Conservation (phyloP, 2,329 filamentous ascomycete species). For the Talaromyces sp. region DNA sequence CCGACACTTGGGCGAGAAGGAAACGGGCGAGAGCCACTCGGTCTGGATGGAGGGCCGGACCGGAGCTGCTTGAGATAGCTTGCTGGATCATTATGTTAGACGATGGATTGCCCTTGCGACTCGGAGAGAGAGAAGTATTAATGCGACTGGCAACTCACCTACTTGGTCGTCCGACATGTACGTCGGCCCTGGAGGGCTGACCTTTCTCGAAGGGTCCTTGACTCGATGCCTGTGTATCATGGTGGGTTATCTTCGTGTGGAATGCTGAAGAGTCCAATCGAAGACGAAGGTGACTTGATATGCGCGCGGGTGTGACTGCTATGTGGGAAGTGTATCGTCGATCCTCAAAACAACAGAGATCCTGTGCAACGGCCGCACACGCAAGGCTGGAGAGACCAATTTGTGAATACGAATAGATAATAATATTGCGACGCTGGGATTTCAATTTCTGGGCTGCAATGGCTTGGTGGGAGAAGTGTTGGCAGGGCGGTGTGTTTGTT, state of each 20-base stretch:
- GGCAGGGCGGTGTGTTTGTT: not conserved
- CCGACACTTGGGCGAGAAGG: constrained; percentile 27
- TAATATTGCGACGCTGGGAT: not conserved
- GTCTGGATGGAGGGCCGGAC: constrained; percentile 51
- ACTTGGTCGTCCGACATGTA: constrained; percentile 44
- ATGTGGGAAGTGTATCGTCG: not conserved
- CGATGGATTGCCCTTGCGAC: not conserved
- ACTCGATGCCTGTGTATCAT: constrained; percentile 36
- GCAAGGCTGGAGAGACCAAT: not conserved
- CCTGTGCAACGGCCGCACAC: not conserved
- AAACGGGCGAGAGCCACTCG: constrained; percentile 56
- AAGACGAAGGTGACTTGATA: not conserved
- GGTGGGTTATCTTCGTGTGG: not conserved
- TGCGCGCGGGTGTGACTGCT: not conserved
- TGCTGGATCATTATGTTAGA: constrained; percentile 35
- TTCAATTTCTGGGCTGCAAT: not conserved
- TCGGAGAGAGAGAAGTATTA: not conserved
- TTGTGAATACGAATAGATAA: not conserved
- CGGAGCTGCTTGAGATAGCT: constrained; percentile 57
- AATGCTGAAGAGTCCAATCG: constrained; percentile 7
- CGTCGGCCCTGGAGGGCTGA: constrained; percentile 42
- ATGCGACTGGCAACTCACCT: constrained; percentile 28
- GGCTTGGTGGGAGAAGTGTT: not conserved
- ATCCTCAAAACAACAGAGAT: not conserved
- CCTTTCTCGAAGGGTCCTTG: constrained; percentile 36